These are phyloP conservation scores for Irpex lacteus DNA, from an alignment of 1,284 basidiomycete genomes.

Conservation along the genomic window DNA sequence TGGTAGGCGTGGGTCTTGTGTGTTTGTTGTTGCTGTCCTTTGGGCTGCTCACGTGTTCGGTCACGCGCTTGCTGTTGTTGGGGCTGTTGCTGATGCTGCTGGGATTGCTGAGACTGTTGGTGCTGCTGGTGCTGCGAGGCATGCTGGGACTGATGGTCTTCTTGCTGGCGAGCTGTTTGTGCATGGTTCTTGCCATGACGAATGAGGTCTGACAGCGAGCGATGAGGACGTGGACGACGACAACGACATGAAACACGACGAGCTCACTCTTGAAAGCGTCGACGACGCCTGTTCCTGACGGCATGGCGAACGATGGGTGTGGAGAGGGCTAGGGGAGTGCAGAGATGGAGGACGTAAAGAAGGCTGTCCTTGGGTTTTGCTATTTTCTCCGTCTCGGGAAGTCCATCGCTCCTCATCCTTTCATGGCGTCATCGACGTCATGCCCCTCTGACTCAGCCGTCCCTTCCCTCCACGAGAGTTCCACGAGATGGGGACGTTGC, in stretches of 20 bases:
- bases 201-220: slow-evolving; percentile 67
- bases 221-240: background rate
- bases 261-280: slow-evolving; percentile 33
- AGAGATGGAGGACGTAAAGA: slow-evolving; percentile 3
- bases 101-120: slow-evolving; percentile 26
- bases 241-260: background rate
- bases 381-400: slow-evolving; percentile 2
- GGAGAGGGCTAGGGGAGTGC: slow-evolving; percentile 7
- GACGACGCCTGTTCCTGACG: slow-evolving; percentile 32
- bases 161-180: slow-evolving; percentile 30
- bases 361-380: background rate
- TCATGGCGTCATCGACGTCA: slow-evolving; percentile 19
- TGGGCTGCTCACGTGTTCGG: slow-evolving; percentile 25
- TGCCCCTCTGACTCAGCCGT: background rate
- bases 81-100: slow-evolving; percentile 27
- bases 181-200: slow-evolving; percentile 77
- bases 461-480: background rate
- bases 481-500: background rate
- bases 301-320: slow-evolving; percentile 22
- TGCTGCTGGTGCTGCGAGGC: slow-evolving; percentile 29
- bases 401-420: slow-evolving; percentile 11
- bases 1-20: slow-evolving; percentile 38
- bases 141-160: slow-evolving; percentile 21
- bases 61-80: slow-evolving; percentile 24
- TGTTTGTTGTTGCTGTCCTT: slow-evolving; percentile 27